phyloP scores from a whole-genome alignment of 768 basidiomycete species.

The Phallus indusiatus region DNA sequence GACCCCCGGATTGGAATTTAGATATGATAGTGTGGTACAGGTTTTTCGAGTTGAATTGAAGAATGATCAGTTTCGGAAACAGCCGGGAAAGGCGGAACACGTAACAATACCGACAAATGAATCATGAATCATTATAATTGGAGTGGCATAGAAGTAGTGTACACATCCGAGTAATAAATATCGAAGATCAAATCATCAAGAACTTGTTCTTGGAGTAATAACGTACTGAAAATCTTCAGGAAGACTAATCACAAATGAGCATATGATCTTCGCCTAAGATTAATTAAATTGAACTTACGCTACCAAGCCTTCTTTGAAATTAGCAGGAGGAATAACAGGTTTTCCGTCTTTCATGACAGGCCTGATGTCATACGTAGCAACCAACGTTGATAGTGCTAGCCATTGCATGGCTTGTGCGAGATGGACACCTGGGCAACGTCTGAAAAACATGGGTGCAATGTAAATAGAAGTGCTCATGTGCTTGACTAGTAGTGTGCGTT shows the following conservation, averaged over 20 bases:
- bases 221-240: neutral
- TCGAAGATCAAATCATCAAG: too few species aligned
- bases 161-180: too few species aligned
- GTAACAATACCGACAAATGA: too few species aligned
- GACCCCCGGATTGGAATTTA: too few species aligned
- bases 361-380: neutral
- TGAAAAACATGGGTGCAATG: too few species aligned
- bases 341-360: neutral
- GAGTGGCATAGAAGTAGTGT: too few species aligned
- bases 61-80: too few species aligned
- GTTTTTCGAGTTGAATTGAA: too few species aligned
- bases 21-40: too few species aligned
- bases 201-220: neutral
- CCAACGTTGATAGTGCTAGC: neutral
- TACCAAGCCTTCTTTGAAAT: neutral
- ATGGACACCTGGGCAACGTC: neutral
- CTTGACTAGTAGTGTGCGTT: neutral
- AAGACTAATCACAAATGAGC: neutral
- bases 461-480: too few species aligned
- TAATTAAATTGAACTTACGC: neutral
- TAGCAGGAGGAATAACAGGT: neutral
- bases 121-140: too few species aligned
- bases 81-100: too few species aligned
- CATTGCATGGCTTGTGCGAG: neutral
- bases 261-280: neutral